Conservation (phyloP, 805 yeast genomes). For the Helenozyma rhizophorensis region DNA sequence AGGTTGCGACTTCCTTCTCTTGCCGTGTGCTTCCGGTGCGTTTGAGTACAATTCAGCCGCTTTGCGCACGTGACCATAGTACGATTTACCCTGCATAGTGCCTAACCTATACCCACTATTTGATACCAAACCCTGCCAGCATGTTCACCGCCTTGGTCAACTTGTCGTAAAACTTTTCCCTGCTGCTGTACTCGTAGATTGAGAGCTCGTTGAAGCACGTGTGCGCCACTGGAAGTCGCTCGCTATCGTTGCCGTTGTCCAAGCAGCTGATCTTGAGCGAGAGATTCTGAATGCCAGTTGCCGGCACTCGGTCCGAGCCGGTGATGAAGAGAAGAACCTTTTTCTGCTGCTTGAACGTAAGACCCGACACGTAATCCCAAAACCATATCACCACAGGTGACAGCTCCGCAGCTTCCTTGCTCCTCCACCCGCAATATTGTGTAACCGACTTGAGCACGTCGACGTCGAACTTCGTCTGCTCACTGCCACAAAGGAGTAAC, state of each 20-base stretch:
- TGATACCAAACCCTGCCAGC: constrained; percentile 84
- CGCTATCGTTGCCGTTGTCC: constrained; percentile 27
- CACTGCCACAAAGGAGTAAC: constrained; percentile 70
- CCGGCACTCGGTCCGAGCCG: constrained; percentile 89
- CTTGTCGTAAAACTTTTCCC: constrained; percentile 53
- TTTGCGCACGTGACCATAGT: too few species aligned
- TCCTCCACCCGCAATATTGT: constrained; percentile 61
- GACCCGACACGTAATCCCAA: constrained; percentile 68
- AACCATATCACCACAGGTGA: constrained; percentile 66
- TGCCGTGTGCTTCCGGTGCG: too few species aligned
- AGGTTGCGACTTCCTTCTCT: too few species aligned
- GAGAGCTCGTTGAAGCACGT: constrained; percentile 93
- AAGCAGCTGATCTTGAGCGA: constrained; percentile 62
- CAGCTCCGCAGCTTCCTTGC: constrained; percentile 31
- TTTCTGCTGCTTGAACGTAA: constrained; percentile 48
- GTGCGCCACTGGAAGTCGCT: constrained; percentile 77
- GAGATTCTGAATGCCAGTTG: constrained; percentile 81
- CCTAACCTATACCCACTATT: too few species aligned
- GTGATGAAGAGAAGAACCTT: constrained; percentile 73
- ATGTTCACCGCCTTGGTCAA: constrained; percentile 67
- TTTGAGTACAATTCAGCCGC: too few species aligned
- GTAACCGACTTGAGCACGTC: constrained; percentile 67
- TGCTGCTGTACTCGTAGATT: constrained; percentile 57
- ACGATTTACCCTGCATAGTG: too few species aligned
- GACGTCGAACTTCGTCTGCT: constrained; percentile 61